These are phyloP conservation scores for Microcyclosporella mali DNA, from an alignment of 2,329 filamentous ascomycete species.

Conservation along the genomic window DNA sequence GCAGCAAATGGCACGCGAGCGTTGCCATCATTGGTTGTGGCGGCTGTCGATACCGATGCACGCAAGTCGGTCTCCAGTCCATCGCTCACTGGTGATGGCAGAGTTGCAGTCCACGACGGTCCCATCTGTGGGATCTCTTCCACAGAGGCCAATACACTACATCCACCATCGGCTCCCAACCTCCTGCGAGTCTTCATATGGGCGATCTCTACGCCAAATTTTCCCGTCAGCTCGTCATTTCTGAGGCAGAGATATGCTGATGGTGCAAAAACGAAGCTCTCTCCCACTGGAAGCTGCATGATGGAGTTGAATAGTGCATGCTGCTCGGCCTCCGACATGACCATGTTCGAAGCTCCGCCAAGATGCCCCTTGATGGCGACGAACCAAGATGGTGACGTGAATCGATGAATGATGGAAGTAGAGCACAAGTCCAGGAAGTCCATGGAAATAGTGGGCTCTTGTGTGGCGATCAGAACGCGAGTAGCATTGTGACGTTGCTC, in stretches of 20 bases:
- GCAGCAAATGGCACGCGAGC: no score
- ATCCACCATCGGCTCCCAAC: constrained; percentile 25
- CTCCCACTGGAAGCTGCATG: constrained; percentile 25
- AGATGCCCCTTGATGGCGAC: constrained; percentile 42
- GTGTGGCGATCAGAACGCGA: constrained; percentile 65
- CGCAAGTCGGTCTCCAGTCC: no score
- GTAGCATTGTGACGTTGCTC: constrained; percentile 65
- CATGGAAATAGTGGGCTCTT: constrained; percentile 67
- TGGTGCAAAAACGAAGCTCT: constrained; percentile 31
- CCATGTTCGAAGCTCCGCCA: constrained; percentile 36
- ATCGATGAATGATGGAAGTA: constrained; percentile 64
- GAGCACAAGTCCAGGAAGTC: constrained; percentile 65
- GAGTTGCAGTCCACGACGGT: no score
- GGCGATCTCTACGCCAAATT: constrained; percentile 19
- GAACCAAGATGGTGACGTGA: constrained; percentile 61
- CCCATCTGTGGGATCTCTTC: no score
- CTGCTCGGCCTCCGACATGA: constrained; percentile 5
- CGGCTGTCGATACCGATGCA: no score
- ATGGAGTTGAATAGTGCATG: constrained; percentile 27
- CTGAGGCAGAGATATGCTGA: constrained; percentile 20
- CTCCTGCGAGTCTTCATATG: constrained; percentile 26
- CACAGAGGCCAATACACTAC: constrained; percentile 20
- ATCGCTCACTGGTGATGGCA: no score
- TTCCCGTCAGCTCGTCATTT: constrained; percentile 12
- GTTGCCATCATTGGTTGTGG: no score